Base-by-base conservation (phyloP, 371 early-diverging fungal genomes). In the Saksenaea vasiformis region DNA sequence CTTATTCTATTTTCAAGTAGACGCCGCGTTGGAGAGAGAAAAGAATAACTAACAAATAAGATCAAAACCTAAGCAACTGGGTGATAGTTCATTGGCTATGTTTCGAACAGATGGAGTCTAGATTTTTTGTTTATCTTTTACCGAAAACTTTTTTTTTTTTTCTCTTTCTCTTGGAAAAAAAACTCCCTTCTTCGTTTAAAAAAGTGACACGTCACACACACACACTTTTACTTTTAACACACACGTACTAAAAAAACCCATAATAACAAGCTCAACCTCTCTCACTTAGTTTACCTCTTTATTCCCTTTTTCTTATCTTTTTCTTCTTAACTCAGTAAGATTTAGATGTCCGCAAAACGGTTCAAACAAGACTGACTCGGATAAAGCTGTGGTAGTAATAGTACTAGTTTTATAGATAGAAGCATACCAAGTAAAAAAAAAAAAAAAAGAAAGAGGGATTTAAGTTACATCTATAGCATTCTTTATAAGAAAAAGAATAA, bases 121-220 rank as follows among this genome's bases (percentile, higher is more conserved):
- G 56, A 55, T 55, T 55, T 36, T 62, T 64, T 60, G 58, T 58
- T 62, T 62, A 54, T 59, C 55, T 43, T 37, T 27, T 37, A 13
- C 36, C 34, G 35, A 57, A 67, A 67, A 67, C 58, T 15, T 1
- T 14, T 55, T 55, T 55, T 55, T 36, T 28, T 31, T 36, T 4
- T 28, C 7, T 35, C n/a, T n/a, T n/a, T 28, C 28, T 15, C 3
- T 27, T 55, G 3, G 27, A 44, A 44, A 44, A 3, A 15, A 22
- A 44, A 0, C 19, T 3, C n/a, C 11, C 24, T 22, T 26, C 22
- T 47, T 24, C 51, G 2, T 22, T 22, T 22, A 19, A 28, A 22
- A 28, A 22, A 47, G 10, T 47, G n/a, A 10, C 51, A 47, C 51
- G 51, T 47, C 51, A 47, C 51, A 47, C 26, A 7, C 51, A 22